A percentile compares a stretch with the other conserved stretches of the same genome.
These are phyloP conservation scores for Clarireedia paspali DNA, from an alignment of 2,329 filamentous ascomycete species.

Conservation along the genomic window DNA sequence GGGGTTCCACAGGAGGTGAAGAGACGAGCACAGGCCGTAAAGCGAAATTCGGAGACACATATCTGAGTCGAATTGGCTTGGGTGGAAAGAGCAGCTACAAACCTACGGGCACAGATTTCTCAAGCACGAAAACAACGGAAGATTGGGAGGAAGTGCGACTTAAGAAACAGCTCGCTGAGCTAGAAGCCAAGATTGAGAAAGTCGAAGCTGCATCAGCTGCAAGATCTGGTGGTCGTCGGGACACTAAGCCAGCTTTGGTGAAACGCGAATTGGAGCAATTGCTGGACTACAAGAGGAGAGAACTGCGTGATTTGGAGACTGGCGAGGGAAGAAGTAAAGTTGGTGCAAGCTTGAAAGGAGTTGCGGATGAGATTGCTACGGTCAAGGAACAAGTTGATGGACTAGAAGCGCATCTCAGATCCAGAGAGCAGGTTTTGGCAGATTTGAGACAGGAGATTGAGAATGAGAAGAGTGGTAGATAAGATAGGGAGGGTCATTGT, in stretches of 20 bases:
- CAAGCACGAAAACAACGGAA: constrained; percentile 70
- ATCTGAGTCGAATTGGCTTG: constrained; percentile 79
- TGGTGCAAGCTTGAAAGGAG: constrained; percentile 66
- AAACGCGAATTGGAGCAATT: constrained; percentile 92
- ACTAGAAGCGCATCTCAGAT: constrained; percentile 72
- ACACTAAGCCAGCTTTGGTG: constrained; percentile 80
- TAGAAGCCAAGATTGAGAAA: constrained; percentile 80
- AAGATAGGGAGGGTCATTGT: constrained; percentile 2
- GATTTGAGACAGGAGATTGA: constrained; percentile 78
- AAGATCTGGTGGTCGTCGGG: constrained; percentile 55
- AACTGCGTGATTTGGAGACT: constrained; percentile 66
- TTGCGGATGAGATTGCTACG: constrained; percentile 78
- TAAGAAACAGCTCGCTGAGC: constrained; percentile 82
- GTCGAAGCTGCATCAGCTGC: constrained; percentile 68
- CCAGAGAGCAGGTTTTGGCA: constrained; percentile 66
- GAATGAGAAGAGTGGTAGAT: constrained; percentile 63
- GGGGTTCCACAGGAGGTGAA: constrained; percentile 73
- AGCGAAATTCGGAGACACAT: constrained; percentile 95
- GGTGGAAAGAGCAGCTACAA: constrained; percentile 71
- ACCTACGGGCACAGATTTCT: constrained; percentile 84
- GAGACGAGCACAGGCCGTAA: constrained; percentile 81
- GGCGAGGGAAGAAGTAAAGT: constrained; percentile 60
- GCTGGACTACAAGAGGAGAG: constrained; percentile 86
- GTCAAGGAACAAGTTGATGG: constrained; percentile 95
- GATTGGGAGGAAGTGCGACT: constrained; percentile 97